phyloP scores from a whole-genome alignment of 2,329 filamentous ascomycete species.

The Lachnum nothofagi region DNA sequence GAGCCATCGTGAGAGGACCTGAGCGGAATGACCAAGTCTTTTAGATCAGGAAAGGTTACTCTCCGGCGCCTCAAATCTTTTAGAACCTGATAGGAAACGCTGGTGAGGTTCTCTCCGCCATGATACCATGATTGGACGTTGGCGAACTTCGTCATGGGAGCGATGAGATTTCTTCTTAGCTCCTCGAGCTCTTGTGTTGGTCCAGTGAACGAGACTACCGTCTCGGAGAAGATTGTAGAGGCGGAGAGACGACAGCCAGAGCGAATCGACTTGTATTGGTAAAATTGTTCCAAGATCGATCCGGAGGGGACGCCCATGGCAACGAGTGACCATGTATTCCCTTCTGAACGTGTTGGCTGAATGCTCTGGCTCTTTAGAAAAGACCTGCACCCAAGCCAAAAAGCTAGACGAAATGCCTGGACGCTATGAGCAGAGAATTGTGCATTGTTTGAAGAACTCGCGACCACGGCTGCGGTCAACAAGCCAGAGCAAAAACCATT shows the following conservation, averaged over 20 bases:
- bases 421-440: background rate
- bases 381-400: slow-evolving; percentile 1
- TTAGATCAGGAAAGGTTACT: background rate
- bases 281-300: background rate
- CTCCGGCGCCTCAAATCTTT: background rate
- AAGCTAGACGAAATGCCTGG: slow-evolving; percentile 4
- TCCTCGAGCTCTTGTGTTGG: background rate
- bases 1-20: background rate
- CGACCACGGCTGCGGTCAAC: background rate
- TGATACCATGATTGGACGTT: slow-evolving; percentile 4
- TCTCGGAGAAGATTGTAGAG: background rate
- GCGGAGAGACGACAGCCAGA: background rate
- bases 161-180: background rate
- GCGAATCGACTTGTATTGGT: background rate
- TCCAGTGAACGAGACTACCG: background rate
- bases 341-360: background rate
- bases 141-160: background rate
- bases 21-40: too few relatives aligned
- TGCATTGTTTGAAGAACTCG: background rate
- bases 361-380: background rate
- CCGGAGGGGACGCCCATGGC: background rate
- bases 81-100: background rate
- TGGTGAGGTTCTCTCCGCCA: background rate
- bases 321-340: background rate
- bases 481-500: background rate